phyloP scores from a whole-genome alignment of 345 rosid species.

The Euphorbia peplus region DNA sequence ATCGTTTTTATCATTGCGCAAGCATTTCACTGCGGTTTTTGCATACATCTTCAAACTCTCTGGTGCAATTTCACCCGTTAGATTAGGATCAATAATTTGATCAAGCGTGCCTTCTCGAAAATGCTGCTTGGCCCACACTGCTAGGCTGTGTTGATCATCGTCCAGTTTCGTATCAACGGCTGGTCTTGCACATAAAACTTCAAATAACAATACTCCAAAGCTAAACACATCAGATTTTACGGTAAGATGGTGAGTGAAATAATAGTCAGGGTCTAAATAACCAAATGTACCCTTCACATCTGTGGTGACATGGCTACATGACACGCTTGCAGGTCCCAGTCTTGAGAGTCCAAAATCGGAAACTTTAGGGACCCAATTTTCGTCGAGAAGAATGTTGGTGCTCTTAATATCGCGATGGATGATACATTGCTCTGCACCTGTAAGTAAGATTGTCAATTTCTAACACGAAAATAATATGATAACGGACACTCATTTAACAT shows the following conservation, averaged over 20 bases:
- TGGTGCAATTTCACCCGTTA: slow-evolving; percentile 10
- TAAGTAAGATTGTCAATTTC: no score
- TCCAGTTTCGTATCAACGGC: slow-evolving; percentile 11
- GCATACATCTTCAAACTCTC: slow-evolving; percentile 9
- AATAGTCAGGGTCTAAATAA: slow-evolving; percentile 17
- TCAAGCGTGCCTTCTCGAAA: slow-evolving; percentile 7
- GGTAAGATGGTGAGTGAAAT: slow-evolving; percentile 2
- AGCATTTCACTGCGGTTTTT: slow-evolving; percentile 3
- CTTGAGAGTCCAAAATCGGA: slow-evolving; percentile 19
- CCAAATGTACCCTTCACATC: slow-evolving; percentile 17
- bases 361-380: slow-evolving; percentile 22
- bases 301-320: slow-evolving; percentile 16
- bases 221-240: slow-evolving; percentile 21
- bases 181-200: slow-evolving; percentile 16
- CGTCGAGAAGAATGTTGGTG: slow-evolving; percentile 16
- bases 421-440: slow-evolving; percentile 11
- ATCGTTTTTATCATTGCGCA: slow-evolving; percentile 2
- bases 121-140: slow-evolving; percentile 1
- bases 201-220: slow-evolving; percentile 15
- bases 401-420: slow-evolving; percentile 21
- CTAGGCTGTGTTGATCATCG: slow-evolving; percentile 15
- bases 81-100: slow-evolving; percentile 12
- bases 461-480: no score
- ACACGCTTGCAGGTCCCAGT: slow-evolving; percentile 12
- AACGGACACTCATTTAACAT: no score